Percentiles rank a stretch among this genome's conserved stretches.
phyloP scores from a whole-genome alignment of 1,139 yeast species.

The Suhomyces yuchorum region DNA sequence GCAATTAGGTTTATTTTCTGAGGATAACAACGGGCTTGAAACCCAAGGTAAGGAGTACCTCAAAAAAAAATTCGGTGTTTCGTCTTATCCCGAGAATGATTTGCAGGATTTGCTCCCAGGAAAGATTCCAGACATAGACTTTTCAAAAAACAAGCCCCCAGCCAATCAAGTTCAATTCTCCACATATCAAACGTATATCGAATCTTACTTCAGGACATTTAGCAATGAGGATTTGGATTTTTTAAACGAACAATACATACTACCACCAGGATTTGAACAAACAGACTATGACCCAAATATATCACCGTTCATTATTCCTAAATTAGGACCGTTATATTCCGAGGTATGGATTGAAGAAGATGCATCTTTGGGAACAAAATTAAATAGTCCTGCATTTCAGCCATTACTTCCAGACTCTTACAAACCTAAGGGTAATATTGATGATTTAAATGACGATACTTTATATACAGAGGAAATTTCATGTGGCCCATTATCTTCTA shows the following conservation, averaged over 20 bases:
- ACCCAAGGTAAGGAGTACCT: constrained; percentile 70
- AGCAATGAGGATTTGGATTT: constrained; percentile 81
- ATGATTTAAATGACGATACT: constrained; percentile 59
- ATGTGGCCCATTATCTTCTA: constrained; percentile 89
- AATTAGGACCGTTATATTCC: constrained; percentile 77
- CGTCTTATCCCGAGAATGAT: constrained; percentile 82
- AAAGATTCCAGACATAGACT: constrained; percentile 81
- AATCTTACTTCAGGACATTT: constrained; percentile 77
- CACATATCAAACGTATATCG: constrained; percentile 83
- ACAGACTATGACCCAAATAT: constrained; percentile 62
- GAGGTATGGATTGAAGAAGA: constrained; percentile 90
- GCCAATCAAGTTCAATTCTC: constrained; percentile 89
- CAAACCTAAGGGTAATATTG: constrained; percentile 64
- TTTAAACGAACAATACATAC: constrained; percentile 59
- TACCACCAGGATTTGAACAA: constrained; percentile 54
- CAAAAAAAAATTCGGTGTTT: constrained; percentile 81
- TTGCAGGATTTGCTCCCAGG: constrained; percentile 82
- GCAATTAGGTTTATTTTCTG: constrained; percentile 68
- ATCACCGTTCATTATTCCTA: constrained; percentile 77
- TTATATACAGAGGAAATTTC: constrained; percentile 76
- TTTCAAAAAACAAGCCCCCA: constrained; percentile 78
- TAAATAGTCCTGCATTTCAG: constrained; percentile 41
- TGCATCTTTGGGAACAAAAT: constrained; percentile 42
- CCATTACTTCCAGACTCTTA: constrained; percentile 48
- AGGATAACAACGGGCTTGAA: constrained; percentile 55